Conservation (phyloP, 2,329 filamentous ascomycete genomes). For the Beauveria sp. region DNA sequence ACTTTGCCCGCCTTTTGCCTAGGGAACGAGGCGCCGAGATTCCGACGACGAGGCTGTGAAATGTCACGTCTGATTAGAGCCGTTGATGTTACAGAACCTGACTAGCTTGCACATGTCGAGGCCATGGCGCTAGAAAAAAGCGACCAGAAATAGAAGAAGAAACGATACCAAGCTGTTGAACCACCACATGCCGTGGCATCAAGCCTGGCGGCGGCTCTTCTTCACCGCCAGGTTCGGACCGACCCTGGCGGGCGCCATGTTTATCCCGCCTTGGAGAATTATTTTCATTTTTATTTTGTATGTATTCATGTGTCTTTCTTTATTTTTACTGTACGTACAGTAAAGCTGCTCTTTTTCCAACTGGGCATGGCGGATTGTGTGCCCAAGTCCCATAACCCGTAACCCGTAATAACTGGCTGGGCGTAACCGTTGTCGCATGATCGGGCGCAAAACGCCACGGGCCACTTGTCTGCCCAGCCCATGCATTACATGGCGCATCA, state of each 20-base stretch:
- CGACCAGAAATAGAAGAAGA: no score
- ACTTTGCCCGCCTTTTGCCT: not conserved
- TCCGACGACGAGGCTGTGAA: not conserved
- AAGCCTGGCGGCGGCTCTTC: not conserved
- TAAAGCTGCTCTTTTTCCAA: no score
- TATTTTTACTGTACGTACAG: no score
- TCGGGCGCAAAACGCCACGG: conserved; percentile 1
- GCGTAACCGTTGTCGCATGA: not conserved
- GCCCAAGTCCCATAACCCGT: not conserved
- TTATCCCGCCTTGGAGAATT: not conserved
- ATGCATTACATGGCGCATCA: not conserved
- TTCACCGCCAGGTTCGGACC: not conserved
- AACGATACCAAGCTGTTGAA: no score
- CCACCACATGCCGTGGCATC: not conserved
- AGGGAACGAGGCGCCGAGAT: not conserved
- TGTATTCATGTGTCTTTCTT: not conserved
- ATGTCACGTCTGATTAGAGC: not conserved
- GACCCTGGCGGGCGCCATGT: not conserved
- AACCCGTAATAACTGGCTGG: not conserved
- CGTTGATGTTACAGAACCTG: not conserved
- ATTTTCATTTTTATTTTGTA: not conserved
- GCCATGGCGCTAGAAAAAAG: not conserved
- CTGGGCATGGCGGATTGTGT: not conserved
- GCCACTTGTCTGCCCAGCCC: not conserved
- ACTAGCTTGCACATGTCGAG: not conserved